Percentiles rank a stretch among this genome's conserved stretches.
Evolutionary conservation across 176 grass and related monocot species (phyloP).

Genomic region (Poa pratensis): DNA sequence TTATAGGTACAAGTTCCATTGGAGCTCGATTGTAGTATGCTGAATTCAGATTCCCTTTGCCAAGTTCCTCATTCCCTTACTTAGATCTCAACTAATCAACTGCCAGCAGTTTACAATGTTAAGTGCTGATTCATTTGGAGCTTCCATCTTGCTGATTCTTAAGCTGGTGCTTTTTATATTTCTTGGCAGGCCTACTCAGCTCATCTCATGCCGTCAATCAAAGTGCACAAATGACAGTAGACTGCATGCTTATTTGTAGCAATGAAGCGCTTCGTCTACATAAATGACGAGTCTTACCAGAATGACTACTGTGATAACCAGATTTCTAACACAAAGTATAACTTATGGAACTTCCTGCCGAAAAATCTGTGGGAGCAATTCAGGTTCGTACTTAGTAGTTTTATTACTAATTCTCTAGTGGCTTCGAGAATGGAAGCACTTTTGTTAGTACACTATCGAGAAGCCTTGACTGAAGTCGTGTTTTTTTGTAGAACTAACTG

Average conservation of each 20-base stretch:
- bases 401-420: not conserved
- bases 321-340: constrained; percentile 93
- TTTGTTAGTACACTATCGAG: not conserved
- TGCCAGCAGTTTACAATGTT: not conserved
- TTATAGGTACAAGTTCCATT: not conserved
- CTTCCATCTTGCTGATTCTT: constrained; percentile 3
- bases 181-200: constrained; percentile 29
- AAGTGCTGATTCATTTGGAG: constrained; percentile 32
- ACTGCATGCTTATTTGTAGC: constrained; percentile 38
- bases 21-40: not conserved
- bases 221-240: constrained; percentile 31
- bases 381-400: constrained; percentile 47
- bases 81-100: constrained; percentile 26
- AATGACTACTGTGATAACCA: constrained; percentile 76
- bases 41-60: not conserved
- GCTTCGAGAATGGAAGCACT: not conserved
- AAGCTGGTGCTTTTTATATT: not conserved
- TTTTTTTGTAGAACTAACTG: constrained; percentile 32
- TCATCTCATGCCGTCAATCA: constrained; percentile 33
- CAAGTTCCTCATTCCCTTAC: not conserved
- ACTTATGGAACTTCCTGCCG: constrained; percentile 83
- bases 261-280: constrained; percentile 99
- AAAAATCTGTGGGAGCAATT: constrained; percentile 99
- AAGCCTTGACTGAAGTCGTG: not conserved
- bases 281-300: constrained; percentile 93